Evolutionary conservation across 768 basidiomycete genomes (phyloP), one percentile per base, ranked within the genome.

Genomic region (Aureoboletus auriporus): DNA sequence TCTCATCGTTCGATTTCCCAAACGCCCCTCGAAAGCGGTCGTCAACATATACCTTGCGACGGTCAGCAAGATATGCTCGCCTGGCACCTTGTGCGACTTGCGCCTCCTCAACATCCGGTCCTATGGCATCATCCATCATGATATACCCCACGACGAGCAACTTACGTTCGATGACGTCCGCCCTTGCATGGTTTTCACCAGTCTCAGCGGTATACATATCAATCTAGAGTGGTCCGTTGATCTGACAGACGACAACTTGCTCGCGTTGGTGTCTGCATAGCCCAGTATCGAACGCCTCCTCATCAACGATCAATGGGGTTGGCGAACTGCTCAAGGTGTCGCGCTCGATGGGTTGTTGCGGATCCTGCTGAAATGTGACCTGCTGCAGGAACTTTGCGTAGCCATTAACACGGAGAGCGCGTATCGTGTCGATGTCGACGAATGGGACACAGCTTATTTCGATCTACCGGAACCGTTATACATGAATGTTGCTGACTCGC

Each of bases 241-340:
- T 9, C 33, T 59, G 8, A 31, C n/a, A 0, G 53, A 47, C n/a
- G 20, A 4, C 0, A 50, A 49, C 39, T 3, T 58, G 30, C 44
- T 57, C 30, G 9, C 17, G 26, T 27, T 58, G 42, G 44, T 42
- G 10, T 12, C 43, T 9, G 38, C 53, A 8, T 58, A 46, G 49
- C 53, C 56, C 7, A 16, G 36, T 6, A 16, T 59, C 5, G 31
- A 42, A 7, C 30, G 29, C 1, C 26, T 59, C 27, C 4, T 42
- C 29, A 36, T 58, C 40, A 50, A 58, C 29, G 43, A 49, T 20
- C 33, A 46, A 3, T 51, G 44, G 50, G 53, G 50, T 9, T 59
- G 53, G 50, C 17, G 46, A 6, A 42, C 34, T 1, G 1, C 36
- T 3, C 10, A 13, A 0, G 52, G 49, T 14, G 40, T 58, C 50